Base-by-base conservation (phyloP, 768 basidiomycete species). In the Hericium erinaceus region DNA sequence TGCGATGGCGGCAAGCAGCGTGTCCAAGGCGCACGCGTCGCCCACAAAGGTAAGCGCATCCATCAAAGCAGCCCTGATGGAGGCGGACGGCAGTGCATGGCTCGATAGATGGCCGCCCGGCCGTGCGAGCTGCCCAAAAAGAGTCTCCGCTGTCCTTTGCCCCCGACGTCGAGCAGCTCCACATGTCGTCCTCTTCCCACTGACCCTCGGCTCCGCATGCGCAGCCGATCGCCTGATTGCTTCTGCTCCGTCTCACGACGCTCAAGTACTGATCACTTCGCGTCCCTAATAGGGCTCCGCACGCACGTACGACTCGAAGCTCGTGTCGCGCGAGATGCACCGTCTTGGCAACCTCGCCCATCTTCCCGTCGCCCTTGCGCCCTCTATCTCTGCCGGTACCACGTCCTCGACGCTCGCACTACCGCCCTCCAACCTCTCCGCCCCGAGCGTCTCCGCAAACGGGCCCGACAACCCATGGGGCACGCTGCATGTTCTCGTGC, bases 301-400 rank as follows among this genome's bases (percentile, higher is more conserved):
- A 22, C 83, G 88, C 20, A 88, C 87, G 1, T 90, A 89, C 69
- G 87, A 89, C 72, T 77, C 85, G 15, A 89, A 91, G 68, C 75
- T 89, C 50, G 87, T 92, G 62, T 80, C 86, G 2, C 81, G 87
- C 41, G 90, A 92, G 70, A 91, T 92, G 88, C 88, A 91, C 65
- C 80, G 90, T 38, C 80, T 92, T 4, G 89, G 85, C 28, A 82
- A 77, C 26, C 75, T 85, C 38, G 74, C 80, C 2, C 77, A 80
- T 58, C 73, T 77, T 4, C 80, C 79, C 9, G 55, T 16, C 10
- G 75, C 79, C 9, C 75, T 83, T 12, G 77, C 77, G 1, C 81
- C 85, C 22, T 75, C 74, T 18, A 73, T 81, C 39, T 74, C 79
- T 33, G 65, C 72, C 3, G 74, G 77, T 1, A 75, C 86, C 13